Percentiles rank a stretch among this genome's conserved stretches.
These are phyloP conservation scores for Ophiognomonia clavigignenti-juglandacearum DNA, from an alignment of 2,329 filamentous ascomycete genomes.

Conservation along the genomic window DNA sequence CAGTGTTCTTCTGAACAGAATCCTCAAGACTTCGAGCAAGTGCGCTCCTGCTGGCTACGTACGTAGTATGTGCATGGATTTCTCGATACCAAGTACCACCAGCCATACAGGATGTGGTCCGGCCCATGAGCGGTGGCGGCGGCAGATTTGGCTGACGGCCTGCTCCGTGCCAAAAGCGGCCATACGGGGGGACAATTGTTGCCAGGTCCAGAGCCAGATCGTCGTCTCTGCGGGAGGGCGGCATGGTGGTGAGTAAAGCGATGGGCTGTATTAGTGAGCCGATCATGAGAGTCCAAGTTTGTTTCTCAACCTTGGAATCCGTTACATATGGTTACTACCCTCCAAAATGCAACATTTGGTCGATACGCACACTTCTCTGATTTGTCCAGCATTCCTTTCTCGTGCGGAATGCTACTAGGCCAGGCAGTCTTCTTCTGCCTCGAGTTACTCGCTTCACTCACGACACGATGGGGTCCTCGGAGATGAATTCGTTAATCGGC, in stretches of 20 bases:
- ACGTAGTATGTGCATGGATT: no score
- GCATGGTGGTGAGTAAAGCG: background rate
- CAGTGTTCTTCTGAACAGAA: no score
- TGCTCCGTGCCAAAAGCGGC: background rate
- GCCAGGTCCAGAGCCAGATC: background rate
- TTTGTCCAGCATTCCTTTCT: background rate
- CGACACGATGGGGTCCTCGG: background rate
- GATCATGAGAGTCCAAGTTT: no score
- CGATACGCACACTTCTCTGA: background rate
- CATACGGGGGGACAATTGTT: background rate
- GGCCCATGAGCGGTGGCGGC: background rate
- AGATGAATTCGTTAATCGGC: background rate
- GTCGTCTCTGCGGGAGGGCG: background rate
- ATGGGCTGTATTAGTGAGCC: background rate
- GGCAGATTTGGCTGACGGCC: background rate
- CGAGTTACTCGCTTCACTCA: background rate
- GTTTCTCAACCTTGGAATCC: no score
- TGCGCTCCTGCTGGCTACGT: no score
- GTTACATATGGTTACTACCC: no score
- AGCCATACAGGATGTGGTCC: no score
- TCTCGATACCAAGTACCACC: no score
- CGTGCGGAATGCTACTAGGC: background rate
- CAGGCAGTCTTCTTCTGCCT: background rate
- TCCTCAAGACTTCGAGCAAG: no score
- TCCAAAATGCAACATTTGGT: no score